Evolutionary conservation across 352 stramenopile species (phyloP), one percentile per base, ranked within the genome.

Genomic region (Phytophthora fragariaefolia): DNA sequence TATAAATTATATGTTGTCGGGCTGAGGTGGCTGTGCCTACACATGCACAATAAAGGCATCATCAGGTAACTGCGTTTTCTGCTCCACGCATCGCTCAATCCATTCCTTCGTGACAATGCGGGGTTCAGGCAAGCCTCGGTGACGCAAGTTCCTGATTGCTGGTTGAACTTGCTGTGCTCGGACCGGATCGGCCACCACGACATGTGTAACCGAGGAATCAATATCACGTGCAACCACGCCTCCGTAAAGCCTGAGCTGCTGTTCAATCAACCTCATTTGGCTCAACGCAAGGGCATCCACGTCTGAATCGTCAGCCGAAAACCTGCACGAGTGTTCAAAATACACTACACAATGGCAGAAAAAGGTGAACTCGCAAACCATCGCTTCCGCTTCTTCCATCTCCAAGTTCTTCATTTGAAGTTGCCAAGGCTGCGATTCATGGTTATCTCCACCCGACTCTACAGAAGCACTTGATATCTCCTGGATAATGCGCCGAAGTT

Each of bases 281-380:
- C 75, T 62, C 34, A 49, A n/a, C 12, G 23, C 47, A 57, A 81
- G 49, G 47, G 51, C 27, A 63, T 80, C 40, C 4, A 32, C 9
- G 17, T 71, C 68, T 30, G 70, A 43, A 8, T 45, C 4, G 1
- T 47, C n/a, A n/a, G n/a, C n/a, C n/a, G n/a, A n/a, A n/a, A n/a
- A n/a, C n/a, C n/a, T 32, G 22, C 24, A 61, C 23, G 2, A 20
- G 60, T 27, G 28, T 24, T 74, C 69, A 79, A 71, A 69, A 54
- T 93, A 93, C 17, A 92, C 80, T 1, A 89, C 73, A 28, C 88
- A 96, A 57, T 94, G 88, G 6, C 73, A 73, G 6, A 96, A 70
- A 43, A 87, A 92, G n/a, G 87, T 95, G 52, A 76, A 78, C 40
- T 77, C 67, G 30, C 61, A 80, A 12, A 90, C 79, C 79, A 94